These are phyloP conservation scores for Cochlearia excelsa DNA, from an alignment of 345 rosid genomes.

Conservation along the genomic window DNA sequence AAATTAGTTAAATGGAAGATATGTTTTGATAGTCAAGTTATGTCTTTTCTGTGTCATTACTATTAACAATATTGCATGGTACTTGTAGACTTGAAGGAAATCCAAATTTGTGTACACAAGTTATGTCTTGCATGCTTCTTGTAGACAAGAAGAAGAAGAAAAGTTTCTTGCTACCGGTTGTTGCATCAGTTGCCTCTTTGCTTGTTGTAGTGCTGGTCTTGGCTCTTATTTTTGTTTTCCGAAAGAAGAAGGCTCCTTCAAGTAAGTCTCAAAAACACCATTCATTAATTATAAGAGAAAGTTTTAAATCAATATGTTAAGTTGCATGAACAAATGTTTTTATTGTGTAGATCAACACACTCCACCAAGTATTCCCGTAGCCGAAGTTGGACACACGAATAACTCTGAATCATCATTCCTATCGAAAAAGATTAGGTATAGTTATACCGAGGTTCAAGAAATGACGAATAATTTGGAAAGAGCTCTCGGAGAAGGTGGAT, in stretches of 20 bases:
- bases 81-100: conserved; percentile 33
- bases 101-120: conserved; percentile 31
- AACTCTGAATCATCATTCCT: neutral
- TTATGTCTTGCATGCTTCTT: conserved; percentile 14
- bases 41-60: neutral
- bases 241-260: conserved; percentile 25
- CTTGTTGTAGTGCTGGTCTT: conserved; percentile 13
- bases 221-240: conserved; percentile 21
- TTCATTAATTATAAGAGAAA: neutral
- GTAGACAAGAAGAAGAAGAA: conserved; percentile 14
- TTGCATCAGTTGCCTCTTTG: conserved; percentile 32
- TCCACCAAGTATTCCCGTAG: conserved; percentile 4
- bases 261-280: neutral
- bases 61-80: neutral
- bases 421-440: conserved; percentile 30
- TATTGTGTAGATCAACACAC: neutral
- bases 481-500: conserved; percentile 43
- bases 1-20: too few relatives aligned
- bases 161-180: conserved; percentile 9
- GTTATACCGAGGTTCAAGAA: conserved; percentile 30
- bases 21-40: neutral
- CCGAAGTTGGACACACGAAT: neutral
- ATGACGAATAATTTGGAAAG: conserved; percentile 40
- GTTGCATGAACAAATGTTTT: neutral
- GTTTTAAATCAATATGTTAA: neutral